Evolutionary conservation across 2,329 filamentous ascomycete genomes (phyloP).

Genomic region (Stagonosporopsis chrysanthemi): DNA sequence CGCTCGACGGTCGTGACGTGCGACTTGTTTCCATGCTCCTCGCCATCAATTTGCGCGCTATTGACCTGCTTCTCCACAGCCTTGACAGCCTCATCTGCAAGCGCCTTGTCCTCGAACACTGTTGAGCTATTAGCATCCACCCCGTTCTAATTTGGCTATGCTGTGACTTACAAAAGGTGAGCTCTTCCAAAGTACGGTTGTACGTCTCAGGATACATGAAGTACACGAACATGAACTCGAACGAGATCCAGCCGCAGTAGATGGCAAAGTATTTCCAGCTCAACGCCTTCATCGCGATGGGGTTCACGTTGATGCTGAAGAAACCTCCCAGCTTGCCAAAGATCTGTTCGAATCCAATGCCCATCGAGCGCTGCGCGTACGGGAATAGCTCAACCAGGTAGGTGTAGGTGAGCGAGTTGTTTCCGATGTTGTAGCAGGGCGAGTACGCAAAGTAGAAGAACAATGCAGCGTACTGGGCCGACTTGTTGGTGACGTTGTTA

Average conservation of each 20-base stretch:
- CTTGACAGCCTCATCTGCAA: conserved; percentile 41
- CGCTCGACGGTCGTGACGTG: conserved; percentile 32
- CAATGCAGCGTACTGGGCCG: conserved; percentile 53
- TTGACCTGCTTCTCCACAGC: conserved; percentile 48
- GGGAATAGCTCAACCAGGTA: conserved; percentile 68
- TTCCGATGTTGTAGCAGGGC: conserved; percentile 69
- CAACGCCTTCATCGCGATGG: conserved; percentile 64
- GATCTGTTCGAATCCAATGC: conserved; percentile 65
- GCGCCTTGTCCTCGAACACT: conserved; percentile 49
- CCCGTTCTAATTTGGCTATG: rapidly evolving
- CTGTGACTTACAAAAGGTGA: conserved; percentile 55
- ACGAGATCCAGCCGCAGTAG: conserved; percentile 63
- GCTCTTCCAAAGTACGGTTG: conserved; percentile 65
- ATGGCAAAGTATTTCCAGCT: conserved; percentile 64
- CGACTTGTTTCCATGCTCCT: conserved; percentile 29
- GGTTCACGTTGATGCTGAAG: conserved; percentile 61
- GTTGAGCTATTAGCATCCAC: conserved; percentile 18
- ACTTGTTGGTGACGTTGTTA: conserved; percentile 37
- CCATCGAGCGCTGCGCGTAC: conserved; percentile 64
- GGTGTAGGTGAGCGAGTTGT: conserved; percentile 71
- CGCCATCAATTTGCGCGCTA: conserved; percentile 22
- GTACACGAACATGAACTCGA: conserved; percentile 63
- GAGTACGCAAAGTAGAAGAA: conserved; percentile 69
- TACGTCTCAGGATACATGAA: conserved; percentile 70
- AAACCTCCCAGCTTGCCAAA: conserved; percentile 61